Evolutionary conservation across 2,329 filamentous ascomycete genomes (phyloP), one percentile per base, ranked within the genome.

Genomic region (Fusarium sp.): DNA sequence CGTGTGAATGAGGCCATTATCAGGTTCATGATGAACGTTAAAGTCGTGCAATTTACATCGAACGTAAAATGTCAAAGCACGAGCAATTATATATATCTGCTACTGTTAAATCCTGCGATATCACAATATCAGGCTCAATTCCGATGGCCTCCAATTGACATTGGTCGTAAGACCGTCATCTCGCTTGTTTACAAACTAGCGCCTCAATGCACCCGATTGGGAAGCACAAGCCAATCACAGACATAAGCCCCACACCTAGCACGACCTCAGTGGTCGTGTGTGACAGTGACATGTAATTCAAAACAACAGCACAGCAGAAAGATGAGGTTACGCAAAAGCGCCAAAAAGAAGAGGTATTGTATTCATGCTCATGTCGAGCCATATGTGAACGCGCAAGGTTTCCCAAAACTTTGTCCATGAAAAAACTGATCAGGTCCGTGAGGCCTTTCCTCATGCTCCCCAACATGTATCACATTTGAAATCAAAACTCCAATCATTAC

Each of bases 341-440:
- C 61, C 33, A 53, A 52, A 41, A 64, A 70, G 67, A 68, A 66
- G 65, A 62, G 67, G 66, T 71, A 65, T 70, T 72, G 65, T 74
- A 74, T 74, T 74, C 59, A 61, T 70, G 70, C 70, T 52, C 70
- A 56, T 49, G 52, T 62, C 19, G 66, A 73, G 68, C 63, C 56
- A 47, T 71, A 69, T 74, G 64, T 71, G 70, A 73, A 73, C 70
- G 62, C 60, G 70, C 54, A 58, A 72, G 59, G 45, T 65, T 54
- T 67, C 64, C 66, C 63, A 72, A 51, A 64, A 67, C 28, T 72
- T 74, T 74, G 71, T 73, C 68, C 72, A 71, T 69, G 70, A 30
- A 71, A 74, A 63, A 59, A 70, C 60, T 44, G 62, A 68, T 56
- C 47, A 43, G 41, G 30, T 45, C 53, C 32, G 30, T 30, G 59